phyloP scores from a whole-genome alignment of 148 eudicot genomes.

The Rhododendron mucronatum region DNA sequence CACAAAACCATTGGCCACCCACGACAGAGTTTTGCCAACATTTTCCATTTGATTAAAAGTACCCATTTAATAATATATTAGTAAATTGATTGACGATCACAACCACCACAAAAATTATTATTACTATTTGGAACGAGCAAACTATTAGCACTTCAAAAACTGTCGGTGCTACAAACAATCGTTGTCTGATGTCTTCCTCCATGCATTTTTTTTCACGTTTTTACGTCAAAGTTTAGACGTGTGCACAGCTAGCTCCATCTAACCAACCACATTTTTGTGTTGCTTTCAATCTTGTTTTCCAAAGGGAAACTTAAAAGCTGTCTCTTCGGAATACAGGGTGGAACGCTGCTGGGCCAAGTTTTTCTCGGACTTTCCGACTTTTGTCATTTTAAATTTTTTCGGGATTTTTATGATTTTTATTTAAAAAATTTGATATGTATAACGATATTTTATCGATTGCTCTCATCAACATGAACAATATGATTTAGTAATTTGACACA shows the following conservation, averaged over 20 bases:
- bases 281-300: background rate
- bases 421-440: too few species aligned
- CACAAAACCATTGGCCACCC: background rate
- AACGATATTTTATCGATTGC: background rate
- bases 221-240: background rate
- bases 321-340: too few species aligned
- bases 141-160: background rate
- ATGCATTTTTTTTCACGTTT: background rate
- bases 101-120: background rate
- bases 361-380: background rate
- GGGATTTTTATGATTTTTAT: too few species aligned
- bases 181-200: background rate
- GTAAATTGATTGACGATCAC: background rate
- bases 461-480: background rate
- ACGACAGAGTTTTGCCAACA: background rate
- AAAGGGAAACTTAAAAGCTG: too few species aligned
- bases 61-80: background rate
- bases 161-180: background rate
- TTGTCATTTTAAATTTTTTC: too few species aligned
- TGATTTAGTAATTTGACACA: too few species aligned
- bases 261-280: background rate
- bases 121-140: background rate
- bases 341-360: too few species aligned
- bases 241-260: background rate
- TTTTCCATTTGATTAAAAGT: background rate